Evolutionary conservation across 2,329 filamentous ascomycete genomes (phyloP), one percentile per base, ranked within the genome.

Genomic region (Dactylellina drechsleri): DNA sequence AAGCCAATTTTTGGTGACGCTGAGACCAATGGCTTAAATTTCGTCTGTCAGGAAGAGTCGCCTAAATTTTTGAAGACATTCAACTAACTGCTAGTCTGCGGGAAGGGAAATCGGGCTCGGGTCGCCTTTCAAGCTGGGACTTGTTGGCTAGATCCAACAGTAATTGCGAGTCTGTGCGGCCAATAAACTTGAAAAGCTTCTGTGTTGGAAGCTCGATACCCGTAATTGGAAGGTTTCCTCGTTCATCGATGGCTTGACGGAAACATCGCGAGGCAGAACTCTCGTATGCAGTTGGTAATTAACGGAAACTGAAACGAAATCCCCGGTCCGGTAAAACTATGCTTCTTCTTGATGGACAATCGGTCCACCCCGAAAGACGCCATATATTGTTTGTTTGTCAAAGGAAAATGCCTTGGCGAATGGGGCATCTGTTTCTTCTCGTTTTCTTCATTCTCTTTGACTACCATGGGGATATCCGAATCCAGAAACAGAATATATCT

Each of bases 41-140:
- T 36, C 4, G 47, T 43, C 43, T 43, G 23, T 60, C 57, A 41
- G 57, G 41, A 60, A 28, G 18, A 23, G 49, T 60, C 57, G 43
- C 57, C 43, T 60, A 49, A 60, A 20, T 49, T 49, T 26, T 40
- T 66, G 62, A 66, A 50, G n/a, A 40, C 31, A 26, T 53, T n/a
- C 6, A 62, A 47, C 66, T 65, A 71, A 47, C 43, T 52, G 58
- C 66, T 71, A 71, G 66, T 23, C 54, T 23, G 66, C 66, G 66
- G 59, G 66, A 65, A 57, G 59, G 66, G 36, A 59, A 52, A 57
- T 64, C 59, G 53, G 66, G 57, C 50, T 71, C 66, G 66, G 66
- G 66, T 71, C 59, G 59, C 59, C 52, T 65, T 64, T 71, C 66
- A 65, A 57, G 57, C 66, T 62, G 31, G 31, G 31, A 8, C 56